Conservation (phyloP, 306 rosid genomes). For the Quercus suber region DNA sequence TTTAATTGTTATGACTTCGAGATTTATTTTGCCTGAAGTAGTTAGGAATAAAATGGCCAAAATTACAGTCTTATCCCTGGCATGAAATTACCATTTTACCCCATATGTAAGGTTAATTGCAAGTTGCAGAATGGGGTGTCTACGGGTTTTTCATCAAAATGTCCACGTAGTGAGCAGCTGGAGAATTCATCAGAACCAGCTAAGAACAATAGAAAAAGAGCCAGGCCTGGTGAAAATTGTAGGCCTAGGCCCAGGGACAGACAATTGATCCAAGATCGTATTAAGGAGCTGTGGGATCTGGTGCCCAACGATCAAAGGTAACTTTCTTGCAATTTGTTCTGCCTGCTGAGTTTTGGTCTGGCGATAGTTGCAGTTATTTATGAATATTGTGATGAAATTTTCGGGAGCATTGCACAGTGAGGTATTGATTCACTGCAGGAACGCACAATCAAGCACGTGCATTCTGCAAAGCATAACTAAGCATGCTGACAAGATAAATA, state of each 20-base stretch:
- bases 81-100: too few relatives aligned
- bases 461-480: constrained; percentile 80
- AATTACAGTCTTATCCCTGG: too few relatives aligned
- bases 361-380: constrained; percentile 14
- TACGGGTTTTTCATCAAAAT: constrained; percentile 60
- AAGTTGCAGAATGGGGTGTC: too few relatives aligned
- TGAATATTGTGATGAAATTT: constrained; percentile 22
- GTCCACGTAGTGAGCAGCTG: constrained; percentile 62
- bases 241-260: constrained; percentile 99
- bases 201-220: constrained; percentile 81
- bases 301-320: constrained; percentile 92
- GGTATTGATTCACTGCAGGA: constrained; percentile 89
- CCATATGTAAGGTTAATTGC: too few relatives aligned
- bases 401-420: constrained; percentile 52
- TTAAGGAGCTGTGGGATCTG: constrained; percentile 87
- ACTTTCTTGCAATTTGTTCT: not conserved
- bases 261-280: constrained; percentile 96
- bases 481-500: constrained; percentile 86
- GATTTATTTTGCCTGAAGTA: too few relatives aligned
- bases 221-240: constrained; percentile 83
- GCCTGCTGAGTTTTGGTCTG: constrained; percentile 18
- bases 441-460: constrained; percentile 87
- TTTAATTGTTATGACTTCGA: too few relatives aligned
- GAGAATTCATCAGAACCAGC: constrained; percentile 72
- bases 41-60: too few relatives aligned